Evolutionary conservation across 2,329 filamentous ascomycete species (phyloP).

Genomic region (Hypoxylon sp.): DNA sequence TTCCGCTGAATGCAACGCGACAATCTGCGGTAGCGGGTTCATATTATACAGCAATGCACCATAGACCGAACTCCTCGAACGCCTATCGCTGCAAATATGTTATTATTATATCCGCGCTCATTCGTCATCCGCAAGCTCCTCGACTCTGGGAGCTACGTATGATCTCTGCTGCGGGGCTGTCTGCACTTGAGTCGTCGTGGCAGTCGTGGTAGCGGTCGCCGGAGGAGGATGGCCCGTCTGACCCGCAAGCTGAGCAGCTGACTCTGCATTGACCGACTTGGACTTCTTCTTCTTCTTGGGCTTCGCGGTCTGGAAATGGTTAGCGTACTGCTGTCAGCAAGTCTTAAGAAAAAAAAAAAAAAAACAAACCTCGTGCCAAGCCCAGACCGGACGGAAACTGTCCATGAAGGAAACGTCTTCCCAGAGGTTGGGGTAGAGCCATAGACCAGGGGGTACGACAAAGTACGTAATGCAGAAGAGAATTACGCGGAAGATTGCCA

Average conservation of each 20-base stretch:
- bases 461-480: conserved; percentile 95
- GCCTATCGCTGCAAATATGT: conserved; percentile 39
- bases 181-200: conserved; percentile 62
- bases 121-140: conserved; percentile 62
- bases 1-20: conserved; percentile 16
- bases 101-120: conserved; percentile 40
- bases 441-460: conserved; percentile 82
- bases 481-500: conserved; percentile 96
- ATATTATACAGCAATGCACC: conserved; percentile 30
- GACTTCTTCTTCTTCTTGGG: conserved; percentile 65
- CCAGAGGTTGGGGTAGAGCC: conserved; percentile 97
- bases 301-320: conserved; percentile 43
- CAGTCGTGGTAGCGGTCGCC: conserved; percentile 63
- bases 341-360: conserved; percentile 43
- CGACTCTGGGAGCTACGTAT: conserved; percentile 61
- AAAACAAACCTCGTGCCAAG: conserved; percentile 88
- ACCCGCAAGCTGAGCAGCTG: conserved; percentile 56
- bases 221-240: conserved; percentile 62
- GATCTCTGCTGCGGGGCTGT: conserved; percentile 50
- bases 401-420: conserved; percentile 99
- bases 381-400: conserved; percentile 95
- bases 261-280: conserved; percentile 46
- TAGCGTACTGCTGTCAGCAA: too few relatives aligned
- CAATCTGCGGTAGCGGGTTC: conserved; percentile 10
- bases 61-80: conserved; percentile 37